phyloP scores from a whole-genome alignment of 2,329 filamentous ascomycete genomes.

The Botrytis tulipae region DNA sequence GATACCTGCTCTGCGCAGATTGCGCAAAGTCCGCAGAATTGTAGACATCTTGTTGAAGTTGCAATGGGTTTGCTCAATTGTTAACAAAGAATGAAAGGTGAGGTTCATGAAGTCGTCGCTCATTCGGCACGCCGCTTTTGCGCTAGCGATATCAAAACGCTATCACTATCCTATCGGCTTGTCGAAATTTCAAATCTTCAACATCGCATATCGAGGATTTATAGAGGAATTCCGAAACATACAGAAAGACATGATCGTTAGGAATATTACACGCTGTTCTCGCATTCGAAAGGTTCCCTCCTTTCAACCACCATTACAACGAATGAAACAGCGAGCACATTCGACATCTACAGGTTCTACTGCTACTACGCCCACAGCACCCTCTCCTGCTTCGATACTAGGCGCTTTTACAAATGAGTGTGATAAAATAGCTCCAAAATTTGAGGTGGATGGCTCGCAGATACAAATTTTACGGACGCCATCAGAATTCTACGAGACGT shows the following conservation, averaged over 20 bases:
- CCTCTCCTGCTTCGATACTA: slow-evolving; percentile 54
- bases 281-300: slow-evolving; percentile 33
- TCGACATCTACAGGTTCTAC: slow-evolving; percentile 35
- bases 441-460: slow-evolving; percentile 78
- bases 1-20: slow-evolving; percentile 82
- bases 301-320: slow-evolving; percentile 28
- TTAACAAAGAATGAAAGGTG: slow-evolving; percentile 19
- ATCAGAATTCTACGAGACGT: slow-evolving; percentile 82
- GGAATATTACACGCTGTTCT: slow-evolving; percentile 39
- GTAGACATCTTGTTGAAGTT: slow-evolving; percentile 75
- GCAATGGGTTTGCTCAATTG: slow-evolving; percentile 30
- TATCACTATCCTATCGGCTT: slow-evolving; percentile 12
- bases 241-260: slow-evolving; percentile 39
- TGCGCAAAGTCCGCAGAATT: slow-evolving; percentile 78
- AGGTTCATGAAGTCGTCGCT: slow-evolving; percentile 21
- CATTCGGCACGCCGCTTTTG: slow-evolving; percentile 28
- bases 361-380: slow-evolving; percentile 22
- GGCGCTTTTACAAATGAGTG: slow-evolving; percentile 69
- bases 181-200: slow-evolving; percentile 17
- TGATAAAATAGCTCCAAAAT: slow-evolving; percentile 86
- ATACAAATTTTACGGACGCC: slow-evolving; percentile 79
- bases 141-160: slow-evolving; percentile 23
- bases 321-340: slow-evolving; percentile 34
- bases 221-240: background rate
- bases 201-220: background rate